Base-by-base conservation (phyloP, 2,329 filamentous ascomycete species). In the Hymenoscyphus scutula region DNA sequence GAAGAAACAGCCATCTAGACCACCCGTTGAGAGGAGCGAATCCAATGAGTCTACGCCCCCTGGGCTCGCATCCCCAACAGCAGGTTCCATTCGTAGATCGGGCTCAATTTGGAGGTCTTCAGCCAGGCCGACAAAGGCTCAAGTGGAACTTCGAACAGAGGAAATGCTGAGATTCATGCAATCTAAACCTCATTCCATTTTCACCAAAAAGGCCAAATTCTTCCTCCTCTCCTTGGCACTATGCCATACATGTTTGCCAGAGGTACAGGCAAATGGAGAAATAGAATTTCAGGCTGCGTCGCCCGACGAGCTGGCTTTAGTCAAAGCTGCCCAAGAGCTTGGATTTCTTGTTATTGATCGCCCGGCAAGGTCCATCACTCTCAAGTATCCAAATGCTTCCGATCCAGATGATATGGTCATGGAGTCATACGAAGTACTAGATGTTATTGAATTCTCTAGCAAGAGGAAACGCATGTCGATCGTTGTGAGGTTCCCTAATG, bases 391-490 rank as follows among this genome's bases (percentile, higher is more conserved):
- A 37, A 67, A 62, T 25, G 61, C 63, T 30, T 57, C 68, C n/a
- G 68, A 69, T 32, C 60, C 61, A 10, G 51, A 60, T 1, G 69
- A 71, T 29, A 61, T 61, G 10, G 25, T 70, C 15, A 70, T 67
- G 2, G 87, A 91, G 69, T 81, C 80, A 0, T 97, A 94, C 69
- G 85, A 96, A 65, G 84, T 97, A 4, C 77, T 97, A 34, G 91
- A 97, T 70, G 83, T 96, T 3, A 92, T 97, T 63, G 93, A 97
- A 73, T 97, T 97, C 70, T 94, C 90, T 62, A 96, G 91, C 76
- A 87, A 89, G 66, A 84, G 93, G 32, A 97, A 97, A 77, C 84
- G 93, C 48, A 97, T 97, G 93, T 94, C 92, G 0, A 87, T 97
- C 45, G 78, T 97, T 29, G 85, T 97, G 2, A 88, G 91, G 19